Base-by-base conservation (phyloP, 2,329 filamentous ascomycete genomes). In the Geosmithia flava region DNA sequence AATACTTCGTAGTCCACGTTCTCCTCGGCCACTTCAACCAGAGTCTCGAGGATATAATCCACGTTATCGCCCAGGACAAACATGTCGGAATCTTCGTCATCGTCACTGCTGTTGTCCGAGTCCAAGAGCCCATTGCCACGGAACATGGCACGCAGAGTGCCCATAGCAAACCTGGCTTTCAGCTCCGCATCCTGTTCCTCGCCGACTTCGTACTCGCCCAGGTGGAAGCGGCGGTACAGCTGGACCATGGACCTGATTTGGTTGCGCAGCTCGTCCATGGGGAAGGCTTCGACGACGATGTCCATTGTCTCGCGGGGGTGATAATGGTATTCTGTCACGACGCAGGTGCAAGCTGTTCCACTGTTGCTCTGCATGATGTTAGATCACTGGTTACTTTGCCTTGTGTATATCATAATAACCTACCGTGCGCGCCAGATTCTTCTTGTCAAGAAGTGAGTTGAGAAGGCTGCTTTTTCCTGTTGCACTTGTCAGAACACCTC, bases 391-490 rank as follows among this genome's bases (percentile, higher is more conserved):
- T n/a, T n/a, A n/a, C n/a, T n/a, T n/a, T n/a, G n/a, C n/a, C n/a
- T n/a, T n/a, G 11, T 30, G 29, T 30, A 30, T 11, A 30, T 30
- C n/a, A 30, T 30, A 30, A 42, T 17, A 44, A 19, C 68, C 62
- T 58, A 74, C 70, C 2, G 68, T 59, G 51, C 66, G 61, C 0
- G 69, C 69, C 2, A 75, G 58, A 1, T 55, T 59, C 1, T 52
- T 46, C 1, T 46, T 58, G 46, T 75, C 70, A 3, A 75, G 58
- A 1, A 75, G 58, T 1, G 68, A 72, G 52, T 74, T 75, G 16
- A 75, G 58, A 3, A 74, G 54, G 49, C 71, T 74, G 49, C 70
- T 74, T 57, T 74, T 74, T 6, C 40, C 40, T 30, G n/a, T n/a
- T n/a, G n/a, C n/a, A n/a, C n/a, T n/a, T n/a, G n/a, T n/a, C n/a